Evolutionary conservation across 768 basidiomycete genomes (phyloP).

Genomic region (Mycena olivaceomarginata): DNA sequence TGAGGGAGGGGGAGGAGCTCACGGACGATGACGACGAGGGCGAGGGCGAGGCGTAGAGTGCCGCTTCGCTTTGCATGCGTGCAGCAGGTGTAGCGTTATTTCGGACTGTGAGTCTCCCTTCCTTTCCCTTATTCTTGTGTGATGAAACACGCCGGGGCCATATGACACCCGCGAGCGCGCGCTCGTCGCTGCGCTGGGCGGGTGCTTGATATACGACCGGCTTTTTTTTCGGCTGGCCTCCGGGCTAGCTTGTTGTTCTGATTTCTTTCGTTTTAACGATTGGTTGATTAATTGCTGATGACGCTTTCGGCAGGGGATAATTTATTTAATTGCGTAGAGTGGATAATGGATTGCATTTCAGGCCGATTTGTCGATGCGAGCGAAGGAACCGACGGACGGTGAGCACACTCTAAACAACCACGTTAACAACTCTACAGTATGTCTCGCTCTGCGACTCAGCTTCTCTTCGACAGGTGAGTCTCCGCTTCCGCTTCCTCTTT

Average conservation of each 20-base stretch:
- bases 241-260: conserved; percentile 9
- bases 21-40: conserved; percentile 86
- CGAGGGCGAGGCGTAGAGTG: conserved; percentile 31
- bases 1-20: conserved; percentile 88
- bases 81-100: background rate
- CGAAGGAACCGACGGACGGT: too few species aligned
- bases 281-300: too few species aligned
- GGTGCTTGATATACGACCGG: conserved; percentile 43
- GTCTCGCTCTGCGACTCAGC: too few species aligned
- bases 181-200: conserved; percentile 49
- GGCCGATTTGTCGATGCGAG: too few species aligned
- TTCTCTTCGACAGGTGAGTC: conserved; percentile 27
- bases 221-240: conserved; percentile 19
- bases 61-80: too few species aligned
- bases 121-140: conserved; percentile 32
- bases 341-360: too few species aligned
- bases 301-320: too few species aligned
- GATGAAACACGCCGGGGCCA: conserved; percentile 93
- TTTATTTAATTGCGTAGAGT: too few species aligned
- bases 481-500: conserved; percentile 13
- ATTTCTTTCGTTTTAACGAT: background rate
- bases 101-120: background rate
- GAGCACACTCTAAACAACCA: too few species aligned
- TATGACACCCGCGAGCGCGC: conserved; percentile 75
- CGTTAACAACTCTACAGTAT: too few species aligned